These are phyloP conservation scores for Pythium periplocum DNA, from an alignment of 352 stramenopile genomes.

Conservation along the genomic window DNA sequence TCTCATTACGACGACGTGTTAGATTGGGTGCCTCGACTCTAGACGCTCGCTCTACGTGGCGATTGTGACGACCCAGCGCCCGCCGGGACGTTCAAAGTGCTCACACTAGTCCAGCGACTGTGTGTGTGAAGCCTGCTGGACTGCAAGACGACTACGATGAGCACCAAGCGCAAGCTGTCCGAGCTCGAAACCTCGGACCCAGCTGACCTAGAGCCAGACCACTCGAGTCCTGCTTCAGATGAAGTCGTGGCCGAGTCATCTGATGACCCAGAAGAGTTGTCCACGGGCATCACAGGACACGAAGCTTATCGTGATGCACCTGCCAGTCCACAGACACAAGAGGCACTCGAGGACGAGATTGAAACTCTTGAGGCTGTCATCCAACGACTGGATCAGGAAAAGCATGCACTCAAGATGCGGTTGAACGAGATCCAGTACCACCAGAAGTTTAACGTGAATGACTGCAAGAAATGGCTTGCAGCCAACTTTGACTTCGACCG, in stretches of 20 bases:
- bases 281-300: conserved; percentile 10
- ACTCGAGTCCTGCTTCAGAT: not conserved
- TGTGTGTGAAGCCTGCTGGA: no score
- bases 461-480: conserved; percentile 49
- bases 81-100: no score
- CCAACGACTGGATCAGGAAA: conserved; percentile 35
- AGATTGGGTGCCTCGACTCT: no score
- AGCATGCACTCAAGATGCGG: conserved; percentile 40
- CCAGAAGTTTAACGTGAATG: conserved; percentile 26
- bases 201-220: not conserved
- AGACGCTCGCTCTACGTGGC: no score
- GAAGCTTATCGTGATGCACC: conserved; percentile 3
- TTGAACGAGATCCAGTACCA: conserved; percentile 38
- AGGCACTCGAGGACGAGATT: conserved; percentile 36
- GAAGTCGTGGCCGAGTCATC: not conserved
- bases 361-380: conserved; percentile 35
- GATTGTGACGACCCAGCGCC: no score
- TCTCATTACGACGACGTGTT: no score
- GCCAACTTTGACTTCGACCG: conserved; percentile 55
- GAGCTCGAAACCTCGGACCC: not conserved
- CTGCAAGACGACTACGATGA: not conserved
- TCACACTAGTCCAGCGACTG: no score
- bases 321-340: not conserved
- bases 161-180: not conserved
- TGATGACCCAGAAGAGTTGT: conserved; percentile 9